Evolutionary conservation across 1,139 yeast species (phyloP).

Genomic region (Kodamaea plutei): DNA sequence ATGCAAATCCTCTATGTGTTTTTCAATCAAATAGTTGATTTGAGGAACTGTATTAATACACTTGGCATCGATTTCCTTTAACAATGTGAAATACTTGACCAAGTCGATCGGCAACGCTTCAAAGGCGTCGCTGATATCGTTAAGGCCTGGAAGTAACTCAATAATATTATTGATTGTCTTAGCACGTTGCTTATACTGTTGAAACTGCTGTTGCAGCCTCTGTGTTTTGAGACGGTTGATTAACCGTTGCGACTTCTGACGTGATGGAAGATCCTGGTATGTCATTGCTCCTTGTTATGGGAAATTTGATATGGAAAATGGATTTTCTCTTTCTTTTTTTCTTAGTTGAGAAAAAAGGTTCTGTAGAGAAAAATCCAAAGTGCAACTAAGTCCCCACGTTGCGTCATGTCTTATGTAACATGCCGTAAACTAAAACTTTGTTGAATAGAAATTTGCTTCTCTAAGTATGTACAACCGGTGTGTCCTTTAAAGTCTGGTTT

Average conservation of each 20-base stretch:
- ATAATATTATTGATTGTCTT: conserved; percentile 31
- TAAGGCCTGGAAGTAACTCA: conserved; percentile 76
- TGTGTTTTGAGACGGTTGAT: conserved; percentile 30
- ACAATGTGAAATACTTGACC: conserved; percentile 77
- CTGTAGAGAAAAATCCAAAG: no score
- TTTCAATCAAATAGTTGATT: conserved; percentile 54
- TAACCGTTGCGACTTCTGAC: conserved; percentile 48
- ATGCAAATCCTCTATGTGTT: conserved; percentile 49
- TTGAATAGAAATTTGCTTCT: no score
- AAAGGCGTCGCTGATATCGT: conserved; percentile 86
- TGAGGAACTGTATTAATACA: conserved; percentile 74
- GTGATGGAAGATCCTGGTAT: conserved; percentile 39
- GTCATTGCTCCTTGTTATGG: conserved; percentile 16
- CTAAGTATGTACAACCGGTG: no score
- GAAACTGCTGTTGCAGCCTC: conserved; percentile 26
- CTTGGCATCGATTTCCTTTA: conserved; percentile 93
- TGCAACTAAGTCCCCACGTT: no score
- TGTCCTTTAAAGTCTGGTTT: no score
- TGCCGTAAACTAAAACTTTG: no score
- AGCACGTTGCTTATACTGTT: conserved; percentile 33
- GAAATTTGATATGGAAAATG: no score
- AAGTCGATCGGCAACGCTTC: conserved; percentile 87
- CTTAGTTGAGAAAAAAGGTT: no score
- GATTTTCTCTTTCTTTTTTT: no score
- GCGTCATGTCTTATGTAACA: no score